Conservation (phyloP, 1,139 yeast genomes). For the Saccharomycopsis hybrid region DNA sequence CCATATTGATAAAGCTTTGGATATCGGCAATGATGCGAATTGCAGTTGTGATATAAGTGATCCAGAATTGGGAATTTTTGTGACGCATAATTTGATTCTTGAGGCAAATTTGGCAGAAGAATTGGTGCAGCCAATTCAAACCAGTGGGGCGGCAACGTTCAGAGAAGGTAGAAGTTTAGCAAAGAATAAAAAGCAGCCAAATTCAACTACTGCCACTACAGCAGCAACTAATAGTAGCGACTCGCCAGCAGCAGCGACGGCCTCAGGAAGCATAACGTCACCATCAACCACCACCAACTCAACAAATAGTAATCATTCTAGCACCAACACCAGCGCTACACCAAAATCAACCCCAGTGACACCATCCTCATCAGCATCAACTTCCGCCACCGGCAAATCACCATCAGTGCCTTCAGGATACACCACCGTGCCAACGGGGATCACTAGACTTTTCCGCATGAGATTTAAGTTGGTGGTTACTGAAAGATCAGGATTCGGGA, state of each 20-base stretch:
- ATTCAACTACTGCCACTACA: neutral
- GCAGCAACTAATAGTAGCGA: neutral
- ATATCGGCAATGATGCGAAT: constrained; percentile 36
- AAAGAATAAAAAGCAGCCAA: neutral
- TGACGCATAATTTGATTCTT: constrained; percentile 66
- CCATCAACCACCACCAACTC: neutral
- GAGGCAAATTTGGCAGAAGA: constrained; percentile 30
- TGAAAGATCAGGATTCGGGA: constrained; percentile 91
- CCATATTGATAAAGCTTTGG: constrained; percentile 22
- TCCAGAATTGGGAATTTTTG: constrained; percentile 70
- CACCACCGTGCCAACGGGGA: constrained; percentile 68
- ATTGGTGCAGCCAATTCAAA: constrained; percentile 9
- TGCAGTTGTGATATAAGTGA: constrained; percentile 79
- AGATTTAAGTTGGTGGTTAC: constrained; percentile 77
- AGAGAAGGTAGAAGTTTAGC: neutral
- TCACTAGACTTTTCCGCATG: constrained; percentile 91
- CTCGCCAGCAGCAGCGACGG: neutral
- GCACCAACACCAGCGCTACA: no score
- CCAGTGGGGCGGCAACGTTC: neutral
- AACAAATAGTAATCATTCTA: neutral
- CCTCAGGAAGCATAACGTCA: neutral
- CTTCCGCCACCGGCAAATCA: constrained; percentile 12
- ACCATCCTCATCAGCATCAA: constrained; percentile 6
- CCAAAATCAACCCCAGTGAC: no score
- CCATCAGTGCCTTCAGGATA: neutral